Evolutionary conservation across 2,329 filamentous ascomycete species (phyloP).

Genomic region (Chaetomium olivaceum): DNA sequence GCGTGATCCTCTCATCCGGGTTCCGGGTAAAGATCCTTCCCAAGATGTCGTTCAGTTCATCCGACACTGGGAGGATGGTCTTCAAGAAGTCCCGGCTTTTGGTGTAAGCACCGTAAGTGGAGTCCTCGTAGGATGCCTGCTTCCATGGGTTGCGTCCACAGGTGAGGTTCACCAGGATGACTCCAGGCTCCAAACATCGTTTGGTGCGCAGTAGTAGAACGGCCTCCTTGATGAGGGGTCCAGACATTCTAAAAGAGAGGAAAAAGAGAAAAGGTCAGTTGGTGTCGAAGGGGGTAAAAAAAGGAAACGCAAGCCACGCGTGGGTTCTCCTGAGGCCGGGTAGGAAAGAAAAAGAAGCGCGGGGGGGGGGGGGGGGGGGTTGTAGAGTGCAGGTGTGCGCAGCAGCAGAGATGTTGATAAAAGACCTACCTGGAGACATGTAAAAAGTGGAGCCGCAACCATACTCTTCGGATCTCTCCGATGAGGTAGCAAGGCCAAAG

Average conservation of each 20-base stretch:
- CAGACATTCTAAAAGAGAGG: slow-evolving; percentile 71
- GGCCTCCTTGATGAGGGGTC: slow-evolving; percentile 72
- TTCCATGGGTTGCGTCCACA: slow-evolving; percentile 99
- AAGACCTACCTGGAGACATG: slow-evolving; percentile 90
- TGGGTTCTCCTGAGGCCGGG: neutral
- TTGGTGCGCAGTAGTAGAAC: slow-evolving; percentile 88
- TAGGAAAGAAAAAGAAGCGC: slow-evolving; percentile 16
- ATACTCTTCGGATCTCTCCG: slow-evolving; percentile 85
- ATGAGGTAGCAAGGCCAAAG: slow-evolving; percentile 90
- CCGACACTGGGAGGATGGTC: slow-evolving; percentile 86
- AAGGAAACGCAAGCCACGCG: slow-evolving; percentile 5
- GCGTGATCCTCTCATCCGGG: slow-evolving; percentile 77
- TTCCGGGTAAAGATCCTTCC: slow-evolving; percentile 84
- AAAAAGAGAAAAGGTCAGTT: slow-evolving; percentile 36
- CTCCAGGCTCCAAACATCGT: slow-evolving; percentile 97
- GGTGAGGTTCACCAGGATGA: slow-evolving; percentile 95
- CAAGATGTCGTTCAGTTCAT: slow-evolving; percentile 86
- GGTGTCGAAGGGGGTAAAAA: slow-evolving; percentile 22
- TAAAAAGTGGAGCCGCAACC: slow-evolving; percentile 98
- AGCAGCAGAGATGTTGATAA: slow-evolving; percentile 6
- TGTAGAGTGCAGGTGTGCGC: slow-evolving; percentile 20
- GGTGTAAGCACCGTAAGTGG: slow-evolving; percentile 88
- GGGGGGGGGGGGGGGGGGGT: too few species aligned
- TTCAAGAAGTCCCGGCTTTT: slow-evolving; percentile 84
- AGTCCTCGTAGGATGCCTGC: slow-evolving; percentile 88